Percentiles rank a stretch among this genome's conserved stretches.
Evolutionary conservation across 768 basidiomycete species (phyloP).

Genomic region (Holtermanniella nyarrowii): DNA sequence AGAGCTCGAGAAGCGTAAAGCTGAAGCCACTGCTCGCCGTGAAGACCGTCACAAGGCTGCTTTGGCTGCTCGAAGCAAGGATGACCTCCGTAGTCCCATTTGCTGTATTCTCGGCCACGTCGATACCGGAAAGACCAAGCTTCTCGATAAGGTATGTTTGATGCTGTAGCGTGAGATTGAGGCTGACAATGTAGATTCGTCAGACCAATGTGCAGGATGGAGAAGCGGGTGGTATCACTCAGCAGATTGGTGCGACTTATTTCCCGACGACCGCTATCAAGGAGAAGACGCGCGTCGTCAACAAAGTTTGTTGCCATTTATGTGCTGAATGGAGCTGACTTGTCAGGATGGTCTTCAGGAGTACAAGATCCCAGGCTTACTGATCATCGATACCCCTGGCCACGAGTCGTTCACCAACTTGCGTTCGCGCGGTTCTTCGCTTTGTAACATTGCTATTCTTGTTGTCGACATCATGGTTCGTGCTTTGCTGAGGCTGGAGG

Average conservation of each 20-base stretch:
- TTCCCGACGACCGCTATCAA: constrained; percentile 94
- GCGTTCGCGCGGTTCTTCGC: constrained; percentile 85
- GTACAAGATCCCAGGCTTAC: constrained; percentile 91
- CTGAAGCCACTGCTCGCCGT: constrained; percentile 68
- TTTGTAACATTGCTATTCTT: constrained; percentile 97
- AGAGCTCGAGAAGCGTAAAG: constrained; percentile 52
- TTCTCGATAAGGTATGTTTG: constrained; percentile 72
- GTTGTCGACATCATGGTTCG: constrained; percentile 95
- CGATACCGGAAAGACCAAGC: constrained; percentile 97
- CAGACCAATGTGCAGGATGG: constrained; percentile 99
- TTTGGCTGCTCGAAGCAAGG: constrained; percentile 72
- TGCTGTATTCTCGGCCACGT: constrained; percentile 99
- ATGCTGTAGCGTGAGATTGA: neutral
- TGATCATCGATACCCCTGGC: constrained; percentile 95
- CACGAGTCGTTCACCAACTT: constrained; percentile 99
- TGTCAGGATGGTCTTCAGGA: constrained; percentile 67
- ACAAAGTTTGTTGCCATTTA: constrained; percentile 50
- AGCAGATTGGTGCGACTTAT: constrained; percentile 98
- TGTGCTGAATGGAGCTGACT: neutral
- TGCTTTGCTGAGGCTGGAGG: neutral
- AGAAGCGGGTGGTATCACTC: constrained; percentile 98
- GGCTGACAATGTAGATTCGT: constrained; percentile 58
- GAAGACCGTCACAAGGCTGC: constrained; percentile 75
- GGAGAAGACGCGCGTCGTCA: constrained; percentile 85
- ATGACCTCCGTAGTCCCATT: constrained; percentile 87